phyloP scores from a whole-genome alignment of 345 rosid genomes.

The Populus deltoides region DNA sequence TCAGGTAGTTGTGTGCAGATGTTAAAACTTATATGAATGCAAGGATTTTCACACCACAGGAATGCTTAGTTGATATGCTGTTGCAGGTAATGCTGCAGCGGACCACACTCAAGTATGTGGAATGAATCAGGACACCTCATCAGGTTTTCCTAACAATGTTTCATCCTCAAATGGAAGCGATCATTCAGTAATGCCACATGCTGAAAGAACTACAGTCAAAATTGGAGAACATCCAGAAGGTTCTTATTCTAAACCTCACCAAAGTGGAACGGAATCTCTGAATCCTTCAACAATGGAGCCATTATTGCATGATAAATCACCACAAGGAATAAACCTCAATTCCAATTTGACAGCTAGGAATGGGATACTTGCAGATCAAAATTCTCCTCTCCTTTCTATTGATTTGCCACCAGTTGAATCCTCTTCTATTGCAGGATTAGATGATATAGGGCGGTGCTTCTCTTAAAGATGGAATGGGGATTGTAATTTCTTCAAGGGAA shows the following conservation, averaged over 20 bases:
- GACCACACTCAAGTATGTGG: neutral
- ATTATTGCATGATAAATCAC: neutral
- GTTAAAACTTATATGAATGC: neutral
- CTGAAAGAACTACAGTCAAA: neutral
- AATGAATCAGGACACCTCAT: neutral
- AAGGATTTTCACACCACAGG: neutral
- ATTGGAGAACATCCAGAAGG: slow-evolving; percentile 13
- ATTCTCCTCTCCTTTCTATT: neutral
- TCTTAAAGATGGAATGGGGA: slow-evolving; percentile 16
- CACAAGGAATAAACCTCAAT: neutral
- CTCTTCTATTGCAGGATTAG: neutral
- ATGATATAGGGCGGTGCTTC: slow-evolving; percentile 2
- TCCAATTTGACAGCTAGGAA: neutral
- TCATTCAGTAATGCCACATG: neutral
- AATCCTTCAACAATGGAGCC: neutral
- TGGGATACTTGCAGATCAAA: slow-evolving; percentile 1
- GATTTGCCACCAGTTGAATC: neutral
- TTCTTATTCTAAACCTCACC: slow-evolving; percentile 20
- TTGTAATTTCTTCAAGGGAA: slow-evolving; percentile 20
- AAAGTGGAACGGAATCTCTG: slow-evolving; percentile 13
- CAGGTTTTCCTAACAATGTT: neutral
- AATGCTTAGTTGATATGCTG: neutral
- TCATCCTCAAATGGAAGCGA: neutral
- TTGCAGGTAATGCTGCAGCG: neutral
- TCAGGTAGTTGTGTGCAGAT: neutral